Percentiles rank a stretch among this genome's conserved stretches.
phyloP scores from a whole-genome alignment of 257 asterid species.

The Capsicum chinense region DNA sequence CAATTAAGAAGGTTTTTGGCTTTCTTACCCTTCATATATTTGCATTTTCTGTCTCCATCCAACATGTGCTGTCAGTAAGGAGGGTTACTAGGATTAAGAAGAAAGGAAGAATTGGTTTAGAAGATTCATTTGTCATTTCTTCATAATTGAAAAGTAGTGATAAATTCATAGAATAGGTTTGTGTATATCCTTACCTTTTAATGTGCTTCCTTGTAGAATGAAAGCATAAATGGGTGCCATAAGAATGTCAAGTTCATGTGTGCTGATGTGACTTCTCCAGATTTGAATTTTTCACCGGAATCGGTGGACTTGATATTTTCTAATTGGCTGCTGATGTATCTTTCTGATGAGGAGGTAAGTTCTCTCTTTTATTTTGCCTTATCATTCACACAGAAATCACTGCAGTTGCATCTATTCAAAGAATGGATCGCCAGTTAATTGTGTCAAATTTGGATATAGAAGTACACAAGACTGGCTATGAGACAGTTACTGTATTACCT shows the following conservation, averaged over 20 bases:
- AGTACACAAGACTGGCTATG: not conserved
- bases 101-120: not conserved
- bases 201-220: constrained; percentile 60
- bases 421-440: not conserved
- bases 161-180: too few relatives aligned
- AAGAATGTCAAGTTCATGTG: constrained; percentile 80
- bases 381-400: not conserved
- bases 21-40: constrained; percentile 28
- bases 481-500: not conserved
- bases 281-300: constrained; percentile 68
- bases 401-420: not conserved
- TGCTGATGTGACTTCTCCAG: constrained; percentile 89
- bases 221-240: constrained; percentile 62
- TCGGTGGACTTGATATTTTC: constrained; percentile 86
- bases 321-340: constrained; percentile 96
- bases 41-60: constrained; percentile 21
- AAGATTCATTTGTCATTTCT: not conserved
- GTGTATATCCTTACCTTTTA: not conserved
- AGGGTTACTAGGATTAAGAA: not conserved
- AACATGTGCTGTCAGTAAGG: not conserved
- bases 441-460: constrained; percentile 20
- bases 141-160: too few relatives aligned
- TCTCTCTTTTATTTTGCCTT: constrained; percentile 16
- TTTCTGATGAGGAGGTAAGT: constrained; percentile 84
- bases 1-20: constrained; percentile 69